Conservation (phyloP, 768 basidiomycete species). For the Phylloporus sp. region DNA sequence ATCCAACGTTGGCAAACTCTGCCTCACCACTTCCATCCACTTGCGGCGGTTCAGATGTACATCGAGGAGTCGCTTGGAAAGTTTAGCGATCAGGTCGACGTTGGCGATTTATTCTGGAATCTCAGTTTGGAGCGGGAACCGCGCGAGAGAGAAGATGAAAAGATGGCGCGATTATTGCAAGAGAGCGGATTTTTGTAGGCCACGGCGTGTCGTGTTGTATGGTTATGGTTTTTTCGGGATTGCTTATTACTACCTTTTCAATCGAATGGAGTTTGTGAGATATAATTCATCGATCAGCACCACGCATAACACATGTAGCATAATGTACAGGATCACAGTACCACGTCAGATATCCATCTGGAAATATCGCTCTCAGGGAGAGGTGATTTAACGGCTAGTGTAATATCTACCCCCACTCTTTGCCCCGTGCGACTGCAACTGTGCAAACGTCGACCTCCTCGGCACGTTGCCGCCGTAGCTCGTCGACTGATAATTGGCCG, state of each 20-base stretch:
- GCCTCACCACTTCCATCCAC: slow-evolving; percentile 77
- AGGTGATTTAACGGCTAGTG: too few species aligned
- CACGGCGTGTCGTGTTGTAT: slow-evolving; percentile 24
- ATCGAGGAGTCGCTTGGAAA: slow-evolving; percentile 75
- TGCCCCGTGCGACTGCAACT: slow-evolving; percentile 7
- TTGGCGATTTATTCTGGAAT: slow-evolving; percentile 78
- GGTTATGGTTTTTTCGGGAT: slow-evolving; percentile 14
- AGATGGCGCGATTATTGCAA: slow-evolving; percentile 86
- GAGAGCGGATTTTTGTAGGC: slow-evolving; percentile 84
- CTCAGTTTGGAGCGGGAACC: slow-evolving; percentile 86
- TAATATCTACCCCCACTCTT: slow-evolving; percentile 4
- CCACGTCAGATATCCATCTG: background rate
- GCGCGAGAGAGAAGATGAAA: slow-evolving; percentile 92
- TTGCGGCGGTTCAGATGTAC: slow-evolving; percentile 63
- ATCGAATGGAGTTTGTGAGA: background rate
- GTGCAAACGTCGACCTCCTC: slow-evolving; percentile 8
- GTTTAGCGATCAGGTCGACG: slow-evolving; percentile 61
- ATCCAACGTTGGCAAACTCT: slow-evolving; percentile 94
- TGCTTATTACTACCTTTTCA: slow-evolving; percentile 12
- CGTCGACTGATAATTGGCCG: slow-evolving; percentile 20
- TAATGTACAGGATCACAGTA: background rate
- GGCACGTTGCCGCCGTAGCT: slow-evolving; percentile 13
- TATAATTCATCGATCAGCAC: too few species aligned
- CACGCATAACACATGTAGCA: too few species aligned
- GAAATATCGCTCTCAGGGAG: too few species aligned